A percentile compares a stretch with the other conserved stretches of the same genome.
These are phyloP conservation scores for Penstemon newberryi DNA, from an alignment of 257 asterid genomes.

Conservation along the genomic window DNA sequence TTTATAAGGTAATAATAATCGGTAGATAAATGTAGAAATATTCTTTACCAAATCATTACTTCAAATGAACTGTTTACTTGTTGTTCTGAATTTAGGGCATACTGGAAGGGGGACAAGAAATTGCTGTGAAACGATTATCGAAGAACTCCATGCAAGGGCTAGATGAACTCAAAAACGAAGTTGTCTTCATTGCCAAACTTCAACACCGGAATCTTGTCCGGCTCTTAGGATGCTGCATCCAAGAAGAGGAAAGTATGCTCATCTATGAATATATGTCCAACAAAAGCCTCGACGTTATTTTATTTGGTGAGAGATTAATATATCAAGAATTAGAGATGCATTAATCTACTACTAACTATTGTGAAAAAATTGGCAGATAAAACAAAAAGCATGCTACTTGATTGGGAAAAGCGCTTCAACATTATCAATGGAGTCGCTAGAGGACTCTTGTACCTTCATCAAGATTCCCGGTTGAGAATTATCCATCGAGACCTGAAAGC, in stretches of 20 bases:
- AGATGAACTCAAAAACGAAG: constrained; percentile 24
- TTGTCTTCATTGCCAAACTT: constrained; percentile 20
- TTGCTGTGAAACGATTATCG: constrained; percentile 25
- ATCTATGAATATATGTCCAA: constrained; percentile 21
- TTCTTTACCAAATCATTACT: too few relatives aligned
- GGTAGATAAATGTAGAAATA: not conserved
- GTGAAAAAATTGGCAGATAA: constrained; percentile 32
- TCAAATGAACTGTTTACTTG: not conserved
- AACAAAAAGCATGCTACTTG: constrained; percentile 27
- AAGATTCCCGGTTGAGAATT: constrained; percentile 49
- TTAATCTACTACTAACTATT: not conserved
- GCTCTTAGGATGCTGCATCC: constrained; percentile 21
- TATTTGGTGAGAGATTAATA: constrained; percentile 15
- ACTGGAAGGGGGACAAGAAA: constrained; percentile 22
- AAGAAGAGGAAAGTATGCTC: constrained; percentile 18
- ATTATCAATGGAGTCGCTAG: constrained; percentile 48
- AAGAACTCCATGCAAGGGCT: constrained; percentile 16
- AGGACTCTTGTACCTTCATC: constrained; percentile 60
- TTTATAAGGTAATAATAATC: constrained; percentile 23
- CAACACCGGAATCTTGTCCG: constrained; percentile 26
- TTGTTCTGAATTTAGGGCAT: constrained; percentile 25
- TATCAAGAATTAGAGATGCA: not conserved
- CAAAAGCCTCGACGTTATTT: constrained; percentile 19
- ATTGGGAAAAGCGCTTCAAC: constrained; percentile 50
- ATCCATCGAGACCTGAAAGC: constrained; percentile 58